Base-by-base conservation (phyloP, 306 rosid species). In the Ochetophila trinervis region DNA sequence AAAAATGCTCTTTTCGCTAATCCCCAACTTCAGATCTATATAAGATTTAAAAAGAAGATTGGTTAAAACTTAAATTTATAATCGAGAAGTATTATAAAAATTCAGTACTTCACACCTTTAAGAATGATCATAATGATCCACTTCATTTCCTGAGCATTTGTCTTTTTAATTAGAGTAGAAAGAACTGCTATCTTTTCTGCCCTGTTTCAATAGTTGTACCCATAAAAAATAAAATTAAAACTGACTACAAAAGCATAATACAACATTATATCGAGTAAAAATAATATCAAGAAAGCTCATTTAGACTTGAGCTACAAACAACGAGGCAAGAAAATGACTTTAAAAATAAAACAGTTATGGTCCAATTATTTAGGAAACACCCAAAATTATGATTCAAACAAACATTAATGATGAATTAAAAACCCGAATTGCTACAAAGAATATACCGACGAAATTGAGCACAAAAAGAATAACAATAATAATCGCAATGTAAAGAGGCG, bases 101-200 rank as follows among this genome's bases (percentile, higher is more conserved):
- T 40, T 66, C 78, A 64, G 62, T 61, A 60, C 63, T 37, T 65
- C 51, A 40, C 21, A 88, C 98, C 98, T 87, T 92, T 92, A 57
- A 92, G 86, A 66, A 89, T 87, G 69, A 92, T 89, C 98, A 89
- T 89, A 81, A 92, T 80, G 63, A 89, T 89, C 98, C 98, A 92
- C 84, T 92, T 92, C 98, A 92, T 89, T 80, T 92, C 96, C 70
- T 84, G 91, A 49, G 98, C 96, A 77, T 89, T 89, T 65, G 96
- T 87, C 91, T 82, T 85, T 67, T 74, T 82, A 54, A 92, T 87
- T 73, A 92, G 76, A 47, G 91, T 82, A 66, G 92, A 82, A 83
- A 92, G 87, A 64, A 92, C 84, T 71, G 75, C 70, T 53, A 71
- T 82, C 84, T 92, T 92, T 81, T 85, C 91, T 34, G 83, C 69